Percentiles rank a stretch among this genome's conserved stretches.
Evolutionary conservation across 805 yeast genomes (phyloP).

Genomic region (Starmera caribaea): DNA sequence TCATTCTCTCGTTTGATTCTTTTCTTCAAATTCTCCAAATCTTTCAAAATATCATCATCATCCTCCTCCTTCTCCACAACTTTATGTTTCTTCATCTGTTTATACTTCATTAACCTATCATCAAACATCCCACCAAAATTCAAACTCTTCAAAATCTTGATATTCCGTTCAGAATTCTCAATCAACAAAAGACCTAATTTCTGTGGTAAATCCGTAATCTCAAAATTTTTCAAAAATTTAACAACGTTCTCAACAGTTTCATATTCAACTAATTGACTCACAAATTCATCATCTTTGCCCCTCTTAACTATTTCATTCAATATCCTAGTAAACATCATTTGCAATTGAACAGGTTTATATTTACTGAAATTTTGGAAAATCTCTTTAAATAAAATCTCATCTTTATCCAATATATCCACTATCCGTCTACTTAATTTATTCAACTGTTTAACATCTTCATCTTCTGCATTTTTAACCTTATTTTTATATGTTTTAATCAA

Average conservation of each 20-base stretch:
- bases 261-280: constrained; percentile 22
- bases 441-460: no score
- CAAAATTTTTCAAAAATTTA: no score
- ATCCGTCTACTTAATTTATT: no score
- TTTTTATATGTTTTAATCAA: constrained; percentile 39
- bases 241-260: constrained; percentile 10
- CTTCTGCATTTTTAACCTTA: constrained; percentile 11
- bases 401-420: no score
- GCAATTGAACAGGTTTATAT: no score
- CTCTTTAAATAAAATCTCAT: constrained; percentile 20
- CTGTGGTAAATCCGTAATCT: no score
- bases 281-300: constrained; percentile 12
- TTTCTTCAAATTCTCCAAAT: constrained; percentile 20
- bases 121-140: background rate
- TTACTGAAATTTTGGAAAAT: constrained; percentile 20
- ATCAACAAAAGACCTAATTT: background rate
- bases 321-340: constrained; percentile 7
- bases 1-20: constrained; percentile 9
- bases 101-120: background rate
- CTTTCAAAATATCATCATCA: constrained; percentile 18
- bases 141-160: background rate
- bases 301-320: constrained; percentile 17
- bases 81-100: background rate
- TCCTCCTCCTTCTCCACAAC: constrained; percentile 1
- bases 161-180: constrained; percentile 1